A percentile compares a stretch with the other conserved stretches of the same genome.
Conservation (phyloP, 306 rosid species). For the Corylus americana region DNA sequence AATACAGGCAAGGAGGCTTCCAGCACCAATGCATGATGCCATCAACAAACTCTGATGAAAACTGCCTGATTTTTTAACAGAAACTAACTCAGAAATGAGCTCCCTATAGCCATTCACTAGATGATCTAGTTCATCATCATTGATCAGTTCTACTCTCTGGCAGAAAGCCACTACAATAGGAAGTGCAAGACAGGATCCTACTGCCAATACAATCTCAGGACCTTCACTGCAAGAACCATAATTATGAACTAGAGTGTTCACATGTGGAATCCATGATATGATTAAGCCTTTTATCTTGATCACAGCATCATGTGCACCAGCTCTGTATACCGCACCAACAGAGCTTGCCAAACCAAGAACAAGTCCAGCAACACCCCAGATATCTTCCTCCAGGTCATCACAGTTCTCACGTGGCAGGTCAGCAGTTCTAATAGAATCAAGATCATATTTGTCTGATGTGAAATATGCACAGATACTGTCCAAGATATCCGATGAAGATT, state of each 20-base stretch:
- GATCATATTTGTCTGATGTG: conserved; percentile 39
- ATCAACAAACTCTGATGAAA: conserved; percentile 69
- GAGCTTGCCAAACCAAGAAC: conserved; percentile 83
- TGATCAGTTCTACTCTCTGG: conserved; percentile 78
- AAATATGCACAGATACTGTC: conserved; percentile 61
- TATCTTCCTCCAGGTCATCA: conserved; percentile 73
- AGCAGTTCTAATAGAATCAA: conserved; percentile 31
- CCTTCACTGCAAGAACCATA: conserved; percentile 35
- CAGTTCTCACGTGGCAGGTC: conserved; percentile 42
- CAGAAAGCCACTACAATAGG: conserved; percentile 73
- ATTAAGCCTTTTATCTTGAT: conserved; percentile 69
- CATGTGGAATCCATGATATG: conserved; percentile 76
- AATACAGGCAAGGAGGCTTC: conserved; percentile 63
- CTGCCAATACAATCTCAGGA: conserved; percentile 54
- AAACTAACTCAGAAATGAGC: conserved; percentile 66
- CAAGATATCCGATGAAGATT: conserved; percentile 52
- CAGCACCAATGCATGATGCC: conserved; percentile 93
- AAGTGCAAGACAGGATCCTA: conserved; percentile 91
- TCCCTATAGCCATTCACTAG: conserved; percentile 60
- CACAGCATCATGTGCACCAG: conserved; percentile 66
- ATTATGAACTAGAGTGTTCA: conserved; percentile 38
- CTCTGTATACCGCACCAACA: conserved; percentile 68
- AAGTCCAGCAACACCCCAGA: conserved; percentile 97
- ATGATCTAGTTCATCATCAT: conserved; percentile 56
- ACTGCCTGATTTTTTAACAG: conserved; percentile 54